Evolutionary conservation across 331 rosid species (phyloP), one percentile per base, ranked within the genome.

Genomic region (Acacia concinna): DNA sequence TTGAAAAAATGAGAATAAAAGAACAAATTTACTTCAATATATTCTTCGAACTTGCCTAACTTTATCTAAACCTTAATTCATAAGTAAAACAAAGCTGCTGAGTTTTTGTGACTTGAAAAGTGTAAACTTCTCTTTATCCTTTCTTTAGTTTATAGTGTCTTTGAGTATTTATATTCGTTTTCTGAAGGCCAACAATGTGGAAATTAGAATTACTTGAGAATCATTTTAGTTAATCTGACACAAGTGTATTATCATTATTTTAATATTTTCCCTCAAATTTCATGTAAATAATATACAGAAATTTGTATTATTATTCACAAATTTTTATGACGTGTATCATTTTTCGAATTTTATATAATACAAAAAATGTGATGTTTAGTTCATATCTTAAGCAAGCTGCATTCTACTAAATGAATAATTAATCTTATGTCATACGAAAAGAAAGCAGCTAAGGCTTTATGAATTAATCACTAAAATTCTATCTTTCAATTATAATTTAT

Each of bases 1-100:
- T 60, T 60, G 37, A 60, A 60, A 38, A 54, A 44, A 15, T 27
- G 2, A 27, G 40, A 23, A 67, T 49, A 47, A 47, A 44, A n/a
- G 37, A 70, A 51, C 43, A 46, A 46, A 4, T 47, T 35, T 69
- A 21, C 51, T 38, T 21, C 68, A 73, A 41, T 2, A 8, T 63
- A 37, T 78, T 85, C 81, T 81, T 85, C 78, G 79, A 52, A 46
- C 74, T 49, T 85, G 78, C 75, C 81, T 10, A 81, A 67, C 78
- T 21, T 51, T 75, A 62, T 78, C 75, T 40, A 23, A 18, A 41
- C 62, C 68, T 67, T 9, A 20, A 31, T 60, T 57, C 76, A 68
- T 46, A 81, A 75, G 88, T 78, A 78, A 85, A 81, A 73, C 57
- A 75, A 78, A 78, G 85, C 81, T 63, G 84, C 86, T 12, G 54